Conservation (phyloP, 129 eudicot species). For the Smallanthus sonchifolius region DNA sequence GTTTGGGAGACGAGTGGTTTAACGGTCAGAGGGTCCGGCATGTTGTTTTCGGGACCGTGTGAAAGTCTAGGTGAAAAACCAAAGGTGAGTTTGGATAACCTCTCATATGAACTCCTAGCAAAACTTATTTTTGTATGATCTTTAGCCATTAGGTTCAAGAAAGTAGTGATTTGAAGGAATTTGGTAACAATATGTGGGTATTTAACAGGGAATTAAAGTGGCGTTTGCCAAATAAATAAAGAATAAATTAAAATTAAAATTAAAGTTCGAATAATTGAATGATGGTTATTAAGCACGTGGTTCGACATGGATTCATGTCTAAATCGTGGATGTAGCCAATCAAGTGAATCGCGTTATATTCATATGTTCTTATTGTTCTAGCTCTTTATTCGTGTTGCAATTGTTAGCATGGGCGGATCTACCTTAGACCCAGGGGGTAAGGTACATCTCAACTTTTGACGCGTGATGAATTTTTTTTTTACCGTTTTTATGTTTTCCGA, state of each 20-base stretch:
- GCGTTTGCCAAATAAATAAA: background rate
- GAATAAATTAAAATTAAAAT: no score
- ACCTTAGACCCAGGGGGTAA: no score
- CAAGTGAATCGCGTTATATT: no score
- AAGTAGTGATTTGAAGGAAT: background rate
- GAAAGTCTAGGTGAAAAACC: constrained; percentile 21
- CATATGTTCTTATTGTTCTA: no score
- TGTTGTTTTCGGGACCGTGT: constrained; percentile 17
- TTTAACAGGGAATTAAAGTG: constrained; percentile 9
- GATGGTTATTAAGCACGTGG: constrained; percentile 4
- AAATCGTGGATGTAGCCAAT: background rate
- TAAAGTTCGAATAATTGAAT: no score
- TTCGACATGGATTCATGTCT: background rate
- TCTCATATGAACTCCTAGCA: constrained; percentile 34
- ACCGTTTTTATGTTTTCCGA: no score
- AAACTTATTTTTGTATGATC: constrained; percentile 26
- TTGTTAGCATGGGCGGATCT: no score
- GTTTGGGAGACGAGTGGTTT: constrained; percentile 6
- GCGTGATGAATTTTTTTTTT: no score
- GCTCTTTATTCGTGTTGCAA: no score
- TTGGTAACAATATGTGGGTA: constrained; percentile 10
- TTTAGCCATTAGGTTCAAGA: constrained; percentile 30
- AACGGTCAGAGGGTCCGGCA: constrained; percentile 8
- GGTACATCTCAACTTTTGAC: no score
- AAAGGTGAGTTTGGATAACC: constrained; percentile 28